phyloP scores from a whole-genome alignment of 208 protist species.

The Leishmania turanica region DNA sequence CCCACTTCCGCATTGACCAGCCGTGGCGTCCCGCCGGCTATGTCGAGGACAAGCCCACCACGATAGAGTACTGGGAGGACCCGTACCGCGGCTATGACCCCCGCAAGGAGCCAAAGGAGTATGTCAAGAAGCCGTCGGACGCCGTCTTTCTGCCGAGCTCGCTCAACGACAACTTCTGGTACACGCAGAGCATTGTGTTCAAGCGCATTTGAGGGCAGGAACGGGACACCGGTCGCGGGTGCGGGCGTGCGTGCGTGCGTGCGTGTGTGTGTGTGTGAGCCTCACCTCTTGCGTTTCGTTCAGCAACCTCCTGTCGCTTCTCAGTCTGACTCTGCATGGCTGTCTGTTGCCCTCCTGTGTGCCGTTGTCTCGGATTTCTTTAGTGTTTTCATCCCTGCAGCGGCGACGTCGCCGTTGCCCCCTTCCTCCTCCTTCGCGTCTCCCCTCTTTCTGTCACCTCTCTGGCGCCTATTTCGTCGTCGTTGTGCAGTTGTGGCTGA shows the following conservation, averaged over 20 bases:
- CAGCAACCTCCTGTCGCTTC: neutral
- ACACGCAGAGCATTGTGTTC: constrained; percentile 90
- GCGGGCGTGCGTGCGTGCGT: neutral
- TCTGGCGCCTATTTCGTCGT: neutral
- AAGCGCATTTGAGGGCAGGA: constrained; percentile 58
- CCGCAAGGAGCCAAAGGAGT: constrained; percentile 70
- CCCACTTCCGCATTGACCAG: constrained; percentile 62
- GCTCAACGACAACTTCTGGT: constrained; percentile 78
- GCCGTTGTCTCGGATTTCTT: neutral
- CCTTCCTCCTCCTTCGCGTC: neutral
- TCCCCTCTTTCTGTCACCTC: neutral
- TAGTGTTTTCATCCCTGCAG: neutral
- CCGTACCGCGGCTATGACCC: constrained; percentile 87
- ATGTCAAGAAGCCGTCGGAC: constrained; percentile 67
- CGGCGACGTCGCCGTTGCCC: neutral
- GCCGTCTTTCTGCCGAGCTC: constrained; percentile 68
- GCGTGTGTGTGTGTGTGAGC: neutral
- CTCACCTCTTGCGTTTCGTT: constrained; percentile 3
- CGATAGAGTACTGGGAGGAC: constrained; percentile 89
- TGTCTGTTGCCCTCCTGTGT: neutral
- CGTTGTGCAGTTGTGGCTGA: neutral
- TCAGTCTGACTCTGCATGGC: neutral
- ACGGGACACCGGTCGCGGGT: neutral
- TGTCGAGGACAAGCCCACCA: constrained; percentile 66
- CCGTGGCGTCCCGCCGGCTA: constrained; percentile 81